Evolutionary conservation across 2,329 filamentous ascomycete species (phyloP), one percentile per base, ranked within the genome.

Genomic region (Ophiostoma piceae): DNA sequence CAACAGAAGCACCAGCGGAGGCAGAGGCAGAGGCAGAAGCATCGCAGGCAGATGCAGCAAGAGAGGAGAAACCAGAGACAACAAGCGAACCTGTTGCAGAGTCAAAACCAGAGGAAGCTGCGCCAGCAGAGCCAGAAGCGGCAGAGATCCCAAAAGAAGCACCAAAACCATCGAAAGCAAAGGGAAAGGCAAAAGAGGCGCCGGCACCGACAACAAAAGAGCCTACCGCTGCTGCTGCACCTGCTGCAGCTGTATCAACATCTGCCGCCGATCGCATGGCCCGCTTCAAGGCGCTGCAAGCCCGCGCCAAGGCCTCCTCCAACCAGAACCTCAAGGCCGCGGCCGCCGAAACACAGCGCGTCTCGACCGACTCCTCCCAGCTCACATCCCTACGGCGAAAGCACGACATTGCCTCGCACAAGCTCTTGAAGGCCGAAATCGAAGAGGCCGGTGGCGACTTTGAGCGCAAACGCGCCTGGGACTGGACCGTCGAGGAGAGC

Each of bases 401-500:
- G 76, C 91, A 92, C 76, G 94, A 92, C 69, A 89, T 95, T 74
- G 94, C 95, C 26, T 89, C 90, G 6, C 92, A 97, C 79, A 99
- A 98, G 77, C 87, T 99, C 0, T 85, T 97, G 62, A 97, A 97
- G 82, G 92, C 93, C 3, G 93, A 97, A 76, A 89, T 93, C 1
- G 92, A 94, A 78, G 92, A 92, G 22, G 83, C 85, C 0, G 93
- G 93, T 43, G 92, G 92, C 69, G 95, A 98, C 79, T 99, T 98
- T 77, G 95, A 99, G 84, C 91, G 95, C 74, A 97, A 98, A 81
- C 89, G 95, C 57, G 95, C 95, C 1, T 99, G 95, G 95, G 95
- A 98, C 81, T 99, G 95, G 92, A 99, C 95, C 0, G 83, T 94
- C 7, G 95, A 99, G 73, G 95, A 99, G 81, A 91, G 88, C 75